These are phyloP conservation scores for Cyberlindnera mrakii DNA, from an alignment of 805 yeast genomes.

Conservation along the genomic window DNA sequence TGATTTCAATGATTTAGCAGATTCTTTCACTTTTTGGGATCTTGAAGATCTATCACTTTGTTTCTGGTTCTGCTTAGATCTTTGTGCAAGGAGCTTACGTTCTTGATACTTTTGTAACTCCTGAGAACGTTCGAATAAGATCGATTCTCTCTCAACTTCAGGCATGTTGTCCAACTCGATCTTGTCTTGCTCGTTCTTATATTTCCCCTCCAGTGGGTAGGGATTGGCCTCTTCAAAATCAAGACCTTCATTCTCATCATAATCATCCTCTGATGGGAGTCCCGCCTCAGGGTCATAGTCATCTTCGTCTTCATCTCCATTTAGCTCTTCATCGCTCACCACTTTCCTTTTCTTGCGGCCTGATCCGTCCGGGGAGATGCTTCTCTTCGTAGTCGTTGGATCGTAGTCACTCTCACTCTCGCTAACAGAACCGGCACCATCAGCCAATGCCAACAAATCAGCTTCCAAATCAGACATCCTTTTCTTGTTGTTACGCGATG, in stretches of 20 bases:
- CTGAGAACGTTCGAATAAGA: constrained; percentile 87
- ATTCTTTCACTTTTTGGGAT: constrained; percentile 23
- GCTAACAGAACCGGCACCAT: constrained; percentile 43
- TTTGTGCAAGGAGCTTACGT: constrained; percentile 72
- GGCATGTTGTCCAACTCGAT: constrained; percentile 61
- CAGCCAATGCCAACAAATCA: constrained; percentile 94
- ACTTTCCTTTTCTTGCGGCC: constrained; percentile 22
- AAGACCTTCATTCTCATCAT: constrained; percentile 30
- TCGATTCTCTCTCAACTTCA: constrained; percentile 87
- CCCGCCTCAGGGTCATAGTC: constrained; percentile 38
- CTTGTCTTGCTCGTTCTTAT: constrained; percentile 76
- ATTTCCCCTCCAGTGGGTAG: constrained; percentile 90
- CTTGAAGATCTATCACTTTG: constrained; percentile 31
- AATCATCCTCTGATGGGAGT: constrained; percentile 22
- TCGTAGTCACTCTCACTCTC: constrained; percentile 25
- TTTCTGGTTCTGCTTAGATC: constrained; percentile 56
- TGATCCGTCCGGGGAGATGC: constrained; percentile 3
- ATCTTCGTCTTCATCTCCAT: constrained; percentile 32
- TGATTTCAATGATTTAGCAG: constrained; percentile 31
- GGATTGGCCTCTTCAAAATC: constrained; percentile 53
- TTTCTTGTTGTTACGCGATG: not conserved
- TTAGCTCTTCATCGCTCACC: constrained; percentile 17
- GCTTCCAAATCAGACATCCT: constrained; percentile 66
- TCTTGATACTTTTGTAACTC: constrained; percentile 87
- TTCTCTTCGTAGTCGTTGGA: constrained; percentile 27